phyloP scores from a whole-genome alignment of 306 rosid genomes.

The Rosa lucieae region DNA sequence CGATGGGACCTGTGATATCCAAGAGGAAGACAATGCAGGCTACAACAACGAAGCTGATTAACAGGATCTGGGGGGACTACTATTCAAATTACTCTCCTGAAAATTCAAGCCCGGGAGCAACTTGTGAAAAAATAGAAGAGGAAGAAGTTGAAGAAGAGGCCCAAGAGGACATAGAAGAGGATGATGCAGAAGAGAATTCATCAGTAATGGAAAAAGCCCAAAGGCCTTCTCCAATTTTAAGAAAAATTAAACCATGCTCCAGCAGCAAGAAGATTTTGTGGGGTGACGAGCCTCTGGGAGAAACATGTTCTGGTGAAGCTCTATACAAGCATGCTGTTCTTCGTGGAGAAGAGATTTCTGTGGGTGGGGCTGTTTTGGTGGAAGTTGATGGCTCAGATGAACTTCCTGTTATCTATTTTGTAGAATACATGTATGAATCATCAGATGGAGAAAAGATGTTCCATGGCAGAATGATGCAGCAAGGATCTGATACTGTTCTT shows the following conservation, averaged over 20 bases:
- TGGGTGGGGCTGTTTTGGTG: slow-evolving; percentile 67
- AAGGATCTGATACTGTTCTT: slow-evolving; percentile 81
- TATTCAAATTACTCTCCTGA: slow-evolving; percentile 79
- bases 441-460: slow-evolving; percentile 64
- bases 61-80: slow-evolving; percentile 91
- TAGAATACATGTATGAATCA: slow-evolving; percentile 85
- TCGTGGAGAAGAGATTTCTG: slow-evolving; percentile 62
- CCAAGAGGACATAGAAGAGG: slow-evolving; percentile 68
- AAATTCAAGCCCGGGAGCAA: slow-evolving; percentile 43
- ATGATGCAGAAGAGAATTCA: slow-evolving; percentile 55
- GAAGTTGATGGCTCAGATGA: slow-evolving; percentile 54
- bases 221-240: slow-evolving; percentile 40
- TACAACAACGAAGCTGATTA: slow-evolving; percentile 78
- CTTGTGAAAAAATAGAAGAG: slow-evolving; percentile 53
- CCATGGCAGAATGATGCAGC: slow-evolving; percentile 77
- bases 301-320: slow-evolving; percentile 53
- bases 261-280: slow-evolving; percentile 49
- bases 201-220: slow-evolving; percentile 36
- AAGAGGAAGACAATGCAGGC: slow-evolving; percentile 89
- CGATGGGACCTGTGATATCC: slow-evolving; percentile 64
- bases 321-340: slow-evolving; percentile 53
- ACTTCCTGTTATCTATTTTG: slow-evolving; percentile 57
- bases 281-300: slow-evolving; percentile 61
- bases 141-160: slow-evolving; percentile 67
- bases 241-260: slow-evolving; percentile 37